Percentiles rank a stretch among this genome's conserved stretches.
Conservation (phyloP, 2,329 filamentous ascomycete genomes). For the Thermochaetoides dissita region DNA sequence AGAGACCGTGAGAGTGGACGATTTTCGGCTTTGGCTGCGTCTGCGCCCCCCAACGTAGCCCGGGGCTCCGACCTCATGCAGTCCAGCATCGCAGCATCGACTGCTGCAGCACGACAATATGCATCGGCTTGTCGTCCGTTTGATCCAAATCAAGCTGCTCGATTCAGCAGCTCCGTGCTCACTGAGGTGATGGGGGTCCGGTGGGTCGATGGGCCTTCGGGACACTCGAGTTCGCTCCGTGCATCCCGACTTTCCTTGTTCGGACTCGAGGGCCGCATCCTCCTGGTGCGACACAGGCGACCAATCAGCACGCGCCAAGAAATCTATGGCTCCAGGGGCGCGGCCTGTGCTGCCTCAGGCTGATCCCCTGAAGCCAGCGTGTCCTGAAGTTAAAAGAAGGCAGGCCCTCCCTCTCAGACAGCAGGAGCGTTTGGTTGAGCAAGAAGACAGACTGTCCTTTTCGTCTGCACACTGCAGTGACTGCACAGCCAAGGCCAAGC, state of each 20-base stretch:
- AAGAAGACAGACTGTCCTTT: constrained; percentile 17
- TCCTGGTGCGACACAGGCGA: constrained; percentile 5
- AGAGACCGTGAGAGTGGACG: too few relatives aligned
- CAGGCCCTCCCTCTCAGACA: constrained; percentile 9
- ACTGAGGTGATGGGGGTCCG: too few relatives aligned
- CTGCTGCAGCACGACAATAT: too few relatives aligned
- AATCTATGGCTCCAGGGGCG: not conserved
- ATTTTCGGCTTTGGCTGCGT: too few relatives aligned
- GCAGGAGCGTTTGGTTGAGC: not conserved
- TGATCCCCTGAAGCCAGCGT: constrained; percentile 13
- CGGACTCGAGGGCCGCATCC: constrained; percentile 12
- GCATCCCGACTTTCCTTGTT: constrained; percentile 11
- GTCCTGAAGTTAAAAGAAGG: constrained; percentile 18
- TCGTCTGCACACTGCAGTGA: constrained; percentile 11
- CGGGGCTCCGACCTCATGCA: too few relatives aligned
- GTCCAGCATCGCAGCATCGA: too few relatives aligned
- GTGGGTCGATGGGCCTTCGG: too few relatives aligned
- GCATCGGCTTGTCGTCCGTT: too few relatives aligned
- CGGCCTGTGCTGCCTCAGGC: constrained; percentile 14
- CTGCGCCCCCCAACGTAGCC: too few relatives aligned
- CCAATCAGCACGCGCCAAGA: constrained; percentile 11
- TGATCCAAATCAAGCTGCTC: too few relatives aligned
- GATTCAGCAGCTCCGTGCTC: too few relatives aligned
- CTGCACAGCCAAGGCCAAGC: constrained; percentile 8
- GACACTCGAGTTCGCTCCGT: constrained; percentile 1